Percentiles rank a stretch among this genome's conserved stretches.
These are phyloP conservation scores for Hypoxylon sp. DNA, from an alignment of 2,329 filamentous ascomycete genomes.

Conservation along the genomic window DNA sequence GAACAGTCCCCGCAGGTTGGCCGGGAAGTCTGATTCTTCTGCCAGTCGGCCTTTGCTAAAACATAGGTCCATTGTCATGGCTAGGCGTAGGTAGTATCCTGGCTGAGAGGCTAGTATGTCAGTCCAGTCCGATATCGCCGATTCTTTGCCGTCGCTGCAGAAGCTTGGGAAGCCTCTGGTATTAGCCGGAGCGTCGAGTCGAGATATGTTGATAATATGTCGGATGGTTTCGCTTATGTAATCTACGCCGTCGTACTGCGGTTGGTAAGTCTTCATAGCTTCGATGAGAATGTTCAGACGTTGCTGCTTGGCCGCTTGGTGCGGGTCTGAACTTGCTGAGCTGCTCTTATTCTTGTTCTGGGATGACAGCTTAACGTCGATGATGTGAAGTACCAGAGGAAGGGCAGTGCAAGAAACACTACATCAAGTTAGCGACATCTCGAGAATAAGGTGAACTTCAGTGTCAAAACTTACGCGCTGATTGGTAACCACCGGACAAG, in stretches of 20 bases:
- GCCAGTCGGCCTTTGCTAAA: conserved; percentile 59
- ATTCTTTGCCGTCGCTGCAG: conserved; percentile 39
- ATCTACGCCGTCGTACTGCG: conserved; percentile 61
- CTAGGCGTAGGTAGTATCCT: conserved; percentile 58
- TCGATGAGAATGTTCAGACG: conserved; percentile 61
- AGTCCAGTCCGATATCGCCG: conserved; percentile 57
- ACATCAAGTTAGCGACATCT: not conserved
- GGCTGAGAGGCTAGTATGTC: conserved; percentile 59
- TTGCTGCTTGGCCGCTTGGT: conserved; percentile 58
- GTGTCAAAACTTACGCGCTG: conserved; percentile 57
- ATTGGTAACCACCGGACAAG: conserved; percentile 62
- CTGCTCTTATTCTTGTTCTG: conserved; percentile 42
- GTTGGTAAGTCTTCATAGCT: conserved; percentile 61
- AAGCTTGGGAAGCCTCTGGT: conserved; percentile 30
- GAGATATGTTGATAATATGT: conserved; percentile 59
- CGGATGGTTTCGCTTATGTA: conserved; percentile 60
- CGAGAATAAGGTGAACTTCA: not conserved
- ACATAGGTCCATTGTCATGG: conserved; percentile 60
- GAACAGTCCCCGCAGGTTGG: conserved; percentile 56
- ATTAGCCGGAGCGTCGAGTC: conserved; percentile 52
- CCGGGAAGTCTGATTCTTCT: conserved; percentile 58
- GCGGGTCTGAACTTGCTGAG: conserved; percentile 50
- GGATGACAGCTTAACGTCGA: conserved; percentile 55
- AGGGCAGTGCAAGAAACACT: conserved; percentile 55
- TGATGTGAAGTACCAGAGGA: conserved; percentile 55